phyloP scores from a whole-genome alignment of 306 rosid species.

The Alnus glutinosa region DNA sequence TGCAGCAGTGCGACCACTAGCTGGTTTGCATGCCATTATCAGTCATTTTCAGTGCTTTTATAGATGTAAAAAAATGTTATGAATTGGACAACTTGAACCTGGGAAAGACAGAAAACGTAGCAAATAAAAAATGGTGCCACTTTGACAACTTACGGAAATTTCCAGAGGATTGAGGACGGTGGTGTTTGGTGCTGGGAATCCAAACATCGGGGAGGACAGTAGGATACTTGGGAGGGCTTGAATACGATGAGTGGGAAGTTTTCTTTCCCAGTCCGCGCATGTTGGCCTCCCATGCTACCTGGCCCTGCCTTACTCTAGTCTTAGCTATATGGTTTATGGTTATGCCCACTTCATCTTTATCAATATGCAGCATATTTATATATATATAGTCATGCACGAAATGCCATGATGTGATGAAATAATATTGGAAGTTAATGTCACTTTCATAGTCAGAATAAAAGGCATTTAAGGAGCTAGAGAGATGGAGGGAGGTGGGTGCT shows the following conservation, averaged over 20 bases:
- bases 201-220: constrained; percentile 32
- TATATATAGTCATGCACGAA: constrained; percentile 2
- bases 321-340: background rate
- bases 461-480: background rate
- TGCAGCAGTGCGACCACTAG: constrained; percentile 30
- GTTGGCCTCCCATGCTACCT: background rate
- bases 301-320: background rate
- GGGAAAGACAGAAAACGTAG: too few species aligned
- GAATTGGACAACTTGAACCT: too few species aligned
- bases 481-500: background rate
- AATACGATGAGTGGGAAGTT: constrained; percentile 21
- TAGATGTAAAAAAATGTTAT: background rate
- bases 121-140: background rate
- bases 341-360: background rate
- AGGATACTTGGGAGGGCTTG: constrained; percentile 5
- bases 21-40: constrained; percentile 18
- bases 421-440: background rate
- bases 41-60: background rate
- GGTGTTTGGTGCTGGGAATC: constrained; percentile 20
- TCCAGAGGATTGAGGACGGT: constrained; percentile 28
- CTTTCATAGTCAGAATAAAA: background rate
- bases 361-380: background rate
- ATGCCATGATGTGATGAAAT: background rate
- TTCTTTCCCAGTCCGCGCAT: constrained; percentile 32
- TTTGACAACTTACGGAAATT: background rate